These are phyloP conservation scores for Rhodotorula sp. DNA, from an alignment of 1,284 basidiomycete species.

Conservation along the genomic window DNA sequence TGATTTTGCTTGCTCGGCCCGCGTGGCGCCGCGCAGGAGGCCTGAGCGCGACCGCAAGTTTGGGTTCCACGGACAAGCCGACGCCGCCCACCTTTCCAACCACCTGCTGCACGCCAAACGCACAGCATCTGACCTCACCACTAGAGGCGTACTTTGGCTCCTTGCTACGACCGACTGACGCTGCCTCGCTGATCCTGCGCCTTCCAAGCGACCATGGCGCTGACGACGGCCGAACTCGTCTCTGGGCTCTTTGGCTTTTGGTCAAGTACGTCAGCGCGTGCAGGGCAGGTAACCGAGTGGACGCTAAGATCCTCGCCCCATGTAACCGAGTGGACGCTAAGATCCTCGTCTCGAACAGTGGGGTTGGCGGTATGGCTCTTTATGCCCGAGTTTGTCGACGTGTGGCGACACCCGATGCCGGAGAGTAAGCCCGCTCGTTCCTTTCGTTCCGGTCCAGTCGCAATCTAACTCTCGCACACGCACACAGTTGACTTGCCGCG, in stretches of 20 bases:
- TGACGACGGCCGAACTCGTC: not conserved
- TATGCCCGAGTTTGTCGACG: constrained; percentile 5
- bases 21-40: too few relatives aligned
- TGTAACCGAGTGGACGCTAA: too few relatives aligned
- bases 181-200: too few relatives aligned
- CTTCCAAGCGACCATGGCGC: not conserved
- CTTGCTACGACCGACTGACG: too few relatives aligned
- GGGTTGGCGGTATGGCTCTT: constrained; percentile 3
- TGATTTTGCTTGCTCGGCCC: too few relatives aligned
- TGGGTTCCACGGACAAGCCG: too few relatives aligned
- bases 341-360: not conserved
- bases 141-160: too few relatives aligned
- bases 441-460: not conserved
- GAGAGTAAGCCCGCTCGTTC: not conserved
- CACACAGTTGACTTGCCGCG: not conserved
- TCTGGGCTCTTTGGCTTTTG: constrained; percentile 5
- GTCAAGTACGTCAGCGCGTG: not conserved
- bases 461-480: not conserved
- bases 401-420: not conserved
- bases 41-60: too few relatives aligned
- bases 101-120: too few relatives aligned
- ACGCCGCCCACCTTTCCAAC: too few relatives aligned
- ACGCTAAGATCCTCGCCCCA: not conserved
- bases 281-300: not conserved
- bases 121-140: too few relatives aligned